Conservation (phyloP, 2,329 filamentous ascomycete genomes). For the Colletotrichum endophyticum region DNA sequence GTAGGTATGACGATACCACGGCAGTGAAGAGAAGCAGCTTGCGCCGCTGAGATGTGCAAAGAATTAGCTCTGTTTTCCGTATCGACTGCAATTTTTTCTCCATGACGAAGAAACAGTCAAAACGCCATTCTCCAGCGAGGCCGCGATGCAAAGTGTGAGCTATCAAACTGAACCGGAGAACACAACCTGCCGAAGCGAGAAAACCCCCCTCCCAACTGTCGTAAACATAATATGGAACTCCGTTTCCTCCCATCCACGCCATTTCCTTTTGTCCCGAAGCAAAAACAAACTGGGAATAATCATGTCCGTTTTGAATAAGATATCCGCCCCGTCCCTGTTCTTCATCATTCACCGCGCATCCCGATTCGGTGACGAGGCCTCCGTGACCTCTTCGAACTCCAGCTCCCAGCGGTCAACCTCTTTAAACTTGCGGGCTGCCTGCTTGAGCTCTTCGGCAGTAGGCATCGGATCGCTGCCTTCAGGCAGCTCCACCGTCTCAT, state of each 20-base stretch:
- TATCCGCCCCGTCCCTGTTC: not conserved
- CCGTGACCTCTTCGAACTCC: constrained; percentile 68
- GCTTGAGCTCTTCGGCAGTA: constrained; percentile 60
- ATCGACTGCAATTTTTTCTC: not conserved
- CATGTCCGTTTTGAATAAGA: not conserved
- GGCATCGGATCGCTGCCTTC: constrained; percentile 28
- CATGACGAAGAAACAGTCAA: not conserved
- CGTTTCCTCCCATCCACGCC: not conserved
- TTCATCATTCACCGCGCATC: constrained; percentile 49
- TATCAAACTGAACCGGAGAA: not conserved
- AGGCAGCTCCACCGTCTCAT: constrained; percentile 43
- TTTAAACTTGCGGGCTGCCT: constrained; percentile 66
- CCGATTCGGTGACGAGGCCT: constrained; percentile 55
- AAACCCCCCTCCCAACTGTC: not conserved
- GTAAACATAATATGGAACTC: not conserved
- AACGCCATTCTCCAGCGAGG: not conserved
- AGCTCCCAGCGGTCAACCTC: constrained; percentile 74
- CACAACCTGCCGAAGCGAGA: not conserved
- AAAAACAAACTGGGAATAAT: not conserved
- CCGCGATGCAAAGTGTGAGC: not conserved
- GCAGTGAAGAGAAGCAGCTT: not conserved
- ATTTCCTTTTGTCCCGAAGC: not conserved
- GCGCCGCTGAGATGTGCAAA: not conserved
- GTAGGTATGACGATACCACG: not conserved
- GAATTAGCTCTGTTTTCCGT: not conserved